Conservation (phyloP, 139 green algal species). For the Chlamydomonas schloesseri region DNA sequence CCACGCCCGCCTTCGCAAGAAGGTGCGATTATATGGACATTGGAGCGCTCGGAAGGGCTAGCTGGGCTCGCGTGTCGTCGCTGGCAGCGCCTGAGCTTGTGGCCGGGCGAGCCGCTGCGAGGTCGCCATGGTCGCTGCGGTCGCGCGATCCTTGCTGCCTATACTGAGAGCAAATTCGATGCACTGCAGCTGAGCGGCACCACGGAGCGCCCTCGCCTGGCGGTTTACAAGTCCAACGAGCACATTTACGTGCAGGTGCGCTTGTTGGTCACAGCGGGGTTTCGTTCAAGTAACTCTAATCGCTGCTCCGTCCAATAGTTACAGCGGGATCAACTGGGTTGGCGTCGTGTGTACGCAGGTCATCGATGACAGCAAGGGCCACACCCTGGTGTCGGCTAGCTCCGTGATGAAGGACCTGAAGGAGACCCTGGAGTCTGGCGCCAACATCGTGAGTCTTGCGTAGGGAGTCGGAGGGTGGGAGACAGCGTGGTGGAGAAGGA, state of each 20-base stretch:
- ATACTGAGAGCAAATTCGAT: neutral
- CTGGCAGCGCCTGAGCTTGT: no score
- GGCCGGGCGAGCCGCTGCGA: neutral
- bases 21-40: neutral
- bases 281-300: no score
- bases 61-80: neutral
- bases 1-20: conserved; percentile 42
- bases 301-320: no score
- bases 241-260: conserved; percentile 97
- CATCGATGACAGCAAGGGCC: conserved; percentile 88
- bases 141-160: neutral
- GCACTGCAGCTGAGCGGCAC: conserved; percentile 87
- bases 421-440: conserved; percentile 56
- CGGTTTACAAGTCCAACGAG: conserved; percentile 96
- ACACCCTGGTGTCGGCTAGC: conserved; percentile 88
- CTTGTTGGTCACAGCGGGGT: no score
- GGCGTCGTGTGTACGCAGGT: conserved; percentile 71
- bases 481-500: no score
- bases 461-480: no score
- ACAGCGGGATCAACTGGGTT: neutral
- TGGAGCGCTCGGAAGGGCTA: neutral
- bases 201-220: conserved; percentile 90
- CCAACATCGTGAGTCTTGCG: conserved; percentile 73
- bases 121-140: neutral
- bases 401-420: conserved; percentile 82